Conservation (phyloP, 208 protist species). For the Acanthamoeba divionensis region DNA sequence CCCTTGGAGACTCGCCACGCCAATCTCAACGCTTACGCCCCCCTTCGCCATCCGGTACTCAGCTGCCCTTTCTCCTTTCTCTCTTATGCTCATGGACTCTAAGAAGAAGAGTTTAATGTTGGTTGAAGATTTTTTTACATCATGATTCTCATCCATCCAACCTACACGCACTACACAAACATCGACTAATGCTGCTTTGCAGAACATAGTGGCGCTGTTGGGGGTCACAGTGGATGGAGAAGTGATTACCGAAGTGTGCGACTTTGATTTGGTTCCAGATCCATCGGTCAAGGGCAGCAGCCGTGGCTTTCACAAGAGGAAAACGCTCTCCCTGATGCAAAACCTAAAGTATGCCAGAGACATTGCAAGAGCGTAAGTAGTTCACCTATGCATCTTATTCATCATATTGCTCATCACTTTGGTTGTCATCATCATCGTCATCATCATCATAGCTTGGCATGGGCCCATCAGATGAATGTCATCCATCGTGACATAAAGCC, state of each 20-base stretch:
- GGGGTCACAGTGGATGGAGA: background rate
- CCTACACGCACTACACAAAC: too few species aligned
- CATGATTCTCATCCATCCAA: too few species aligned
- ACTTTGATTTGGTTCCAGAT: background rate
- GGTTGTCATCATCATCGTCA: too few species aligned
- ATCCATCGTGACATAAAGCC: constrained; percentile 43
- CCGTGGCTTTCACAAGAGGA: background rate
- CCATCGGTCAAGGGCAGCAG: background rate
- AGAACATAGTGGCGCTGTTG: constrained; percentile 5
- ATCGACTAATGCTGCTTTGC: too few species aligned
- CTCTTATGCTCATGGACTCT: too few species aligned
- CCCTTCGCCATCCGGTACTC: constrained; percentile 32
- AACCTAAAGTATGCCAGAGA: background rate
- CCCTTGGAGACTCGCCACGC: background rate
- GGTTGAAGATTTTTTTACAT: too few species aligned
- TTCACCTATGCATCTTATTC: too few species aligned
- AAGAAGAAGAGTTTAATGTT: too few species aligned
- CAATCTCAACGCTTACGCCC: constrained; percentile 27
- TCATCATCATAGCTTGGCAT: background rate
- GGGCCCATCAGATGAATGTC: background rate
- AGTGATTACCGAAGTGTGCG: constrained; percentile 32
- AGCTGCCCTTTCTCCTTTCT: too few species aligned
- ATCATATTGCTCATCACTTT: too few species aligned
- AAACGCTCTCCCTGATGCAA: background rate
- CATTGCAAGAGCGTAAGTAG: background rate